These are phyloP conservation scores for Jatropha podagrica DNA, from an alignment of 441 rosid species.

Conservation along the genomic window DNA sequence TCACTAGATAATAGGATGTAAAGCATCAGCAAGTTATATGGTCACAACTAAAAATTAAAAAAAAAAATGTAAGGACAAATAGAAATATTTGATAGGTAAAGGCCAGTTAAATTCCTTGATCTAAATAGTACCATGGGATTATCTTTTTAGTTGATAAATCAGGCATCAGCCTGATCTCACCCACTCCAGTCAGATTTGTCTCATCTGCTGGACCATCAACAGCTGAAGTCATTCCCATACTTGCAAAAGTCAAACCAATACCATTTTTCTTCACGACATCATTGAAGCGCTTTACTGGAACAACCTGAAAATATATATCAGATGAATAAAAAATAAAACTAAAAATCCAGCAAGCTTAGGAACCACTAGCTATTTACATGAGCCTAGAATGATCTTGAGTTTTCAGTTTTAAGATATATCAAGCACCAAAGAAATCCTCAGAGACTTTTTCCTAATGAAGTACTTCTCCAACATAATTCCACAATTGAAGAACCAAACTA, in stretches of 20 bases:
- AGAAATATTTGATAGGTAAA: conserved; percentile 2
- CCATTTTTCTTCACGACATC: conserved; percentile 66
- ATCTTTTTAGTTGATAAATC: conserved; percentile 64
- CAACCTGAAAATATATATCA: conserved; percentile 49
- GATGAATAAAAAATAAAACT: neutral
- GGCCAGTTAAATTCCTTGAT: neutral
- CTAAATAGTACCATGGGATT: conserved; percentile 71
- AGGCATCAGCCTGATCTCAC: conserved; percentile 89
- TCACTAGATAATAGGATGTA: neutral
- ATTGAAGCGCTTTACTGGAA: conserved; percentile 71
- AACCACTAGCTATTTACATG: neutral
- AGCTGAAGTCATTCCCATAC: conserved; percentile 80
- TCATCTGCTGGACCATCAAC: conserved; percentile 76
- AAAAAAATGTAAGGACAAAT: neutral
- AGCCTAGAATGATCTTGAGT: neutral
- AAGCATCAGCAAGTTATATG: neutral
- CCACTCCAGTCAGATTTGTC: conserved; percentile 66
- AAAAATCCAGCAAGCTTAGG: neutral
- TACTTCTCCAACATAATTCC: conserved; percentile 4
- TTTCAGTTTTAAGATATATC: conserved; percentile 19
- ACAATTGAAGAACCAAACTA: neutral
- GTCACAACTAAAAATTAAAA: conserved; percentile 1
- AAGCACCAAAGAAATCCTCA: neutral
- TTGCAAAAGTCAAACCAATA: conserved; percentile 73
- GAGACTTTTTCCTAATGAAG: neutral